Base-by-base conservation (phyloP, 2,329 filamentous ascomycete species). In the Pseudofabraea citricarpa region DNA sequence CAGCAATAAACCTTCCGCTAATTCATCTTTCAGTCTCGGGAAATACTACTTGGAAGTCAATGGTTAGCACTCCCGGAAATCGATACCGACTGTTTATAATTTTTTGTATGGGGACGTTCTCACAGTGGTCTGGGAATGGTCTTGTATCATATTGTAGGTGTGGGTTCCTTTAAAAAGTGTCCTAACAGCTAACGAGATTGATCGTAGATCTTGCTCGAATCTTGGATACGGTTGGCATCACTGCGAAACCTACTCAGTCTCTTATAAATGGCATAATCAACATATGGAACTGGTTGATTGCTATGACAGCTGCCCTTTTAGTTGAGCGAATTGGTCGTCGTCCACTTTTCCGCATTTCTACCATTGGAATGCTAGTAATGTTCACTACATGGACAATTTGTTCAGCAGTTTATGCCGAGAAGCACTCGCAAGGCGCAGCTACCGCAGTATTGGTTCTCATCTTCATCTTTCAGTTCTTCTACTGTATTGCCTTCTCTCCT, bases 401-500 rank as follows among this genome's bases (percentile, higher is more conserved):
- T 5, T 64, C 65, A 1, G 63, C 61, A 0, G 47, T 54, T 8
- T 66, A 61, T 45, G 56, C 56, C 8, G 48, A 60, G 19, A 64
- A 22, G 13, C 18, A 37, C 15, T 37, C 35, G 10, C 35, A 37
- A 9, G 35, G 19, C 57, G 56, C 60, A 0, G 64, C 64, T 0
- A 53, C 67, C 40, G 61, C 59, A 2, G 53, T 65, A 22, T 63
- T 70, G 47, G 63, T 61, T 47, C 67, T 73, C 61, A 69, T 73
- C 53, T 74, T 65, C 62, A 58, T 72, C 40, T 71, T 68, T 62
- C 60, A 60, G 27, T 62, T 71, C 45, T 69, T 72, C 52, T 77
- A 78, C 64, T 65, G 69, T 27, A 64, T 77, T 48, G 73, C 72
- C 24, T 78, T 73, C 72, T 76, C 74, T 21, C 73, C 73, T 43